Evolutionary conservation across 2,329 filamentous ascomycete species (phyloP).

Genomic region (Blumeriella jaapii): DNA sequence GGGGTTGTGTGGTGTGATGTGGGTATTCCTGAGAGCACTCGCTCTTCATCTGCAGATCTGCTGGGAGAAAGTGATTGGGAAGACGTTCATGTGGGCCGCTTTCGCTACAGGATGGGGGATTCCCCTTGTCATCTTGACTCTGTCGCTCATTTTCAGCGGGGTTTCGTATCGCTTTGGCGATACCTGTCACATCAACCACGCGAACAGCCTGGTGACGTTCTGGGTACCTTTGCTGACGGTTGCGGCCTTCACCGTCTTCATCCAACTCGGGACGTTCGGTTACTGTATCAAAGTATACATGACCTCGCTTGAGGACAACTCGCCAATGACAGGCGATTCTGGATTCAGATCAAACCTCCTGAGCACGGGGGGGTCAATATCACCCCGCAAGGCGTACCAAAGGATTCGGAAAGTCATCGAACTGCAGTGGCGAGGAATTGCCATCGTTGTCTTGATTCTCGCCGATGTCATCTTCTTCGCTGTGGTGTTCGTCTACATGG

Average conservation of each 20-base stretch:
- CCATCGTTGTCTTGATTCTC: constrained; percentile 81
- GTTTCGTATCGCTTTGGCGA: constrained; percentile 87
- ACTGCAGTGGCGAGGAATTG: constrained; percentile 89
- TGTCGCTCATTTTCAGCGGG: constrained; percentile 75
- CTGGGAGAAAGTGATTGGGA: constrained; percentile 86
- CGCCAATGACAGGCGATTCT: constrained; percentile 58
- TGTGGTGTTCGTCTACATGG: constrained; percentile 78
- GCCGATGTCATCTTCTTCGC: constrained; percentile 90
- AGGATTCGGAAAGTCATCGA: constrained; percentile 77
- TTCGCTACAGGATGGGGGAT: constrained; percentile 76
- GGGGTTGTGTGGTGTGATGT: constrained; percentile 74
- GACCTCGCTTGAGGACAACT: constrained; percentile 65
- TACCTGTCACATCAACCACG: constrained; percentile 89
- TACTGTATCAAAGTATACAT: constrained; percentile 97
- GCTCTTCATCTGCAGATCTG: constrained; percentile 96
- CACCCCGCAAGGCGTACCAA: constrained; percentile 77
- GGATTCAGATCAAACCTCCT: constrained; percentile 63
- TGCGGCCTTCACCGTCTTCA: constrained; percentile 60
- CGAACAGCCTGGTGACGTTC: constrained; percentile 69
- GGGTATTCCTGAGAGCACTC: constrained; percentile 81
- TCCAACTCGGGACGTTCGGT: constrained; percentile 74
- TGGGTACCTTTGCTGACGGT: constrained; percentile 85
- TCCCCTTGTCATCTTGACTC: constrained; percentile 60
- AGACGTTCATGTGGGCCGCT: constrained; percentile 78
- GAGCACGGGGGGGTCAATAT: constrained; percentile 57